Evolutionary conservation across 129 eudicot genomes (phyloP).

Genomic region (Centella asiatica): DNA sequence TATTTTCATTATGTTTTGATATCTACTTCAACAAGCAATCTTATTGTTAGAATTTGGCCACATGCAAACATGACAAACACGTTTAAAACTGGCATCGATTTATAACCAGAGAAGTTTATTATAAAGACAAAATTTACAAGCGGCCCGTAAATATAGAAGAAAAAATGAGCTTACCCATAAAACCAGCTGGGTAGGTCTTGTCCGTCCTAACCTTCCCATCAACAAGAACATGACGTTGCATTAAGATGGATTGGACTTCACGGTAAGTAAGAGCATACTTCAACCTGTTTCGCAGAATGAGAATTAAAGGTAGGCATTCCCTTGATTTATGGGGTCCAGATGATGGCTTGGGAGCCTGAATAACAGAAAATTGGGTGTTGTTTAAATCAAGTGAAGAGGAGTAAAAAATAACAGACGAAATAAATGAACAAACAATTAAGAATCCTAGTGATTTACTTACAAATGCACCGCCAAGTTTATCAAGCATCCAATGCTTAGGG

Average conservation of each 20-base stretch:
- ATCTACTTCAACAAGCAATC: too few relatives aligned
- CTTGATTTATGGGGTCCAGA: slow-evolving; percentile 58
- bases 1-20: too few relatives aligned
- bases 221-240: slow-evolving; percentile 58
- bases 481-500: slow-evolving; percentile 62
- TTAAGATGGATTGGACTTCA: slow-evolving; percentile 52
- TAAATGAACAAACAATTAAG: background rate
- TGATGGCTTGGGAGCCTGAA: slow-evolving; percentile 56
- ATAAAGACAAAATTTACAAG: background rate
- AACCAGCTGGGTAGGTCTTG: slow-evolving; percentile 60
- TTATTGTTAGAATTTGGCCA: too few relatives aligned
- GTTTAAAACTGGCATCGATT: too few relatives aligned
- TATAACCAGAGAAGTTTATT: too few relatives aligned
- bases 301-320: slow-evolving; percentile 48
- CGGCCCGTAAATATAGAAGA: background rate
- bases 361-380: background rate
- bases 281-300: slow-evolving; percentile 42
- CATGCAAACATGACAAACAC: too few relatives aligned
- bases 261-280: slow-evolving; percentile 58
- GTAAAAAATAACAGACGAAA: background rate
- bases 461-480: slow-evolving; percentile 59
- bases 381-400: background rate
- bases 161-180: slow-evolving; percentile 40
- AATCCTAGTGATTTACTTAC: slow-evolving; percentile 19
- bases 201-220: slow-evolving; percentile 57